Conservation (phyloP, 2,329 filamentous ascomycete genomes). For the Aplosporella prunicola region DNA sequence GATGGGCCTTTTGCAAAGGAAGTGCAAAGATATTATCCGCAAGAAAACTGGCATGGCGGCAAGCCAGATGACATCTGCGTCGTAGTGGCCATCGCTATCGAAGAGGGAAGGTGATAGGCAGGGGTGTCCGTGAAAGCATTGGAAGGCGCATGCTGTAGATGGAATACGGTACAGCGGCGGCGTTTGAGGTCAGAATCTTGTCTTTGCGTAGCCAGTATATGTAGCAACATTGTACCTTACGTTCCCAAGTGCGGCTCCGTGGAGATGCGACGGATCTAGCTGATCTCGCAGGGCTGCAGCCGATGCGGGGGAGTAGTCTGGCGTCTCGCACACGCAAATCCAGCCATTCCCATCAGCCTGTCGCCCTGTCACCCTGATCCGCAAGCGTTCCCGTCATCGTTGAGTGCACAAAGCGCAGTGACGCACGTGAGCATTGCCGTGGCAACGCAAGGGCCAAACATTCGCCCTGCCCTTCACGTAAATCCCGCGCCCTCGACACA, state of each 20-base stretch:
- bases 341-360: too few relatives aligned
- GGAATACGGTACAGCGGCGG: background rate
- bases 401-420: background rate
- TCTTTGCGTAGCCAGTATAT: background rate
- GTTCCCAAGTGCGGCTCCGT: too few relatives aligned
- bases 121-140: background rate
- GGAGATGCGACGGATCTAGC: too few relatives aligned
- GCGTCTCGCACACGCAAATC: too few relatives aligned
- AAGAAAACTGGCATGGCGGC: constrained; percentile 80
- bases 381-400: too few relatives aligned
- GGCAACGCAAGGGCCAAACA: constrained; percentile 5
- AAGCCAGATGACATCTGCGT: constrained; percentile 96
- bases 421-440: constrained; percentile 8
- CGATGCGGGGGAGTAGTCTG: too few relatives aligned
- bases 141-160: constrained; percentile 5
- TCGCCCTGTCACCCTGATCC: too few relatives aligned
- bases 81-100: constrained; percentile 50
- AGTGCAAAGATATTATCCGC: constrained; percentile 76
- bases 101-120: constrained; percentile 2
- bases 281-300: too few relatives aligned
- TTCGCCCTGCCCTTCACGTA: too few relatives aligned
- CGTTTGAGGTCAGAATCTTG: background rate
- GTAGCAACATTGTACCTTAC: constrained; percentile 6
- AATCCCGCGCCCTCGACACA: constrained; percentile 16
- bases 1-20: constrained; percentile 94